Evolutionary conservation across 148 eudicot genomes (phyloP).

Genomic region (Nepenthes mirabilis): DNA sequence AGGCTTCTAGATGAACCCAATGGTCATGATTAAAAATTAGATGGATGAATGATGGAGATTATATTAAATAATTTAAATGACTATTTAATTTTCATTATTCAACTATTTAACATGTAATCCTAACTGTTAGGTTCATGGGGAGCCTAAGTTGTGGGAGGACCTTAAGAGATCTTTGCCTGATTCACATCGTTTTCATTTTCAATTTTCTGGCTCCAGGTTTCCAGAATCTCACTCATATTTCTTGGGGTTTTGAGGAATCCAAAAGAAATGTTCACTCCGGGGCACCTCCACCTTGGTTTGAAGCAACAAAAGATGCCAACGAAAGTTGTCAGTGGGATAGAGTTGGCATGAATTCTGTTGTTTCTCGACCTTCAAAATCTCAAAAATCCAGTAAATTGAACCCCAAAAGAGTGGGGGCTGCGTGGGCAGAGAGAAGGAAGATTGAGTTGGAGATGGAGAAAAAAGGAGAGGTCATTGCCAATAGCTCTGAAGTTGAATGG

Average conservation of each 20-base stretch:
- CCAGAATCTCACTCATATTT: constrained; percentile 42
- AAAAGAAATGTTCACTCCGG: constrained; percentile 81
- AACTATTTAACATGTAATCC: no score
- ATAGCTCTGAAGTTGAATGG: constrained; percentile 54
- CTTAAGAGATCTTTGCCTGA: neutral
- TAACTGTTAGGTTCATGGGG: no score
- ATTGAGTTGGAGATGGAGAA: constrained; percentile 84
- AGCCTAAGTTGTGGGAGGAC: no score
- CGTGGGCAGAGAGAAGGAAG: constrained; percentile 96
- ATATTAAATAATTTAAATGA: no score
- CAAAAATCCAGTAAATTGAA: constrained; percentile 53
- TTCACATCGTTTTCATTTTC: neutral
- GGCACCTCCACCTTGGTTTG: constrained; percentile 92
- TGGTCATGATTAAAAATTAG: no score
- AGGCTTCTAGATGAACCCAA: no score
- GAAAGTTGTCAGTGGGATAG: constrained; percentile 5
- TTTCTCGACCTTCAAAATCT: constrained; percentile 17
- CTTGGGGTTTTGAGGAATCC: constrained; percentile 16
- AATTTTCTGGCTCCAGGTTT: constrained; percentile 25
- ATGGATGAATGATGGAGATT: no score
- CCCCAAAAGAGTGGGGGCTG: constrained; percentile 96
- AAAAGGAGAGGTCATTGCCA: constrained; percentile 44
- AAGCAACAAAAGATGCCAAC: constrained; percentile 27
- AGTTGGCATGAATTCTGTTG: constrained; percentile 2
- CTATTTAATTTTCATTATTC: no score